These are phyloP conservation scores for Aspergillus fischeri DNA, from an alignment of 2,329 filamentous ascomycete genomes.

Conservation along the genomic window DNA sequence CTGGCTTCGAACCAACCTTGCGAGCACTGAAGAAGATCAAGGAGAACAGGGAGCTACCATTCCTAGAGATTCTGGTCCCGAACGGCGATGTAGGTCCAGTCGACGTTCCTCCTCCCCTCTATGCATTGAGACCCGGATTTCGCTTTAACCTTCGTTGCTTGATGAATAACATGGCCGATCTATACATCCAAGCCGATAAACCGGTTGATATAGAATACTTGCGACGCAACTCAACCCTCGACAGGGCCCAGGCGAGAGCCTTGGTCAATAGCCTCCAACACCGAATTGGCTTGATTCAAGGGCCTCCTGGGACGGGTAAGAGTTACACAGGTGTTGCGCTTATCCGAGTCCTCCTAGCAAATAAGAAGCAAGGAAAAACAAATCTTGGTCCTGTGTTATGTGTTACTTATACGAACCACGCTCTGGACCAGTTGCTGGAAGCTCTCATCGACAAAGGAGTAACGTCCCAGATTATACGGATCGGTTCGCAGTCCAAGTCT, in stretches of 20 bases:
- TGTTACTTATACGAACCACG: conserved; percentile 51
- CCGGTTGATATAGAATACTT: conserved; percentile 9
- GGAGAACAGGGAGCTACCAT: conserved; percentile 42
- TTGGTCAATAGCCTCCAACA: conserved; percentile 11
- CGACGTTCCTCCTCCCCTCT: conserved; percentile 46
- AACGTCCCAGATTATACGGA: conserved; percentile 51
- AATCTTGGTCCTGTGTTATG: conserved; percentile 44
- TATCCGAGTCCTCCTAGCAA: conserved; percentile 25
- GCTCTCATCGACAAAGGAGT: conserved; percentile 44
- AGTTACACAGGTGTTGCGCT: conserved; percentile 20
- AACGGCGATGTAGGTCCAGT: conserved; percentile 6
- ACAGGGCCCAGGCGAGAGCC: conserved; percentile 13
- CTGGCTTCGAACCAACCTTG: conserved; percentile 55
- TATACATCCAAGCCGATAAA: conserved; percentile 8
- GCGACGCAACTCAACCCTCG: conserved; percentile 8
- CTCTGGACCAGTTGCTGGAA: conserved; percentile 56
- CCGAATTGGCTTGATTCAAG: conserved; percentile 19
- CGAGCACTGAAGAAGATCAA: conserved; percentile 53
- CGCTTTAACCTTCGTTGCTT: conserved; percentile 33
- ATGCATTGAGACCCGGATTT: conserved; percentile 48
- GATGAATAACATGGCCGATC: conserved; percentile 11
- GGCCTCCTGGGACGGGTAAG: conserved; percentile 24
- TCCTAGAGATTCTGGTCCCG: conserved; percentile 40
- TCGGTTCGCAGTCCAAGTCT: conserved; percentile 57
- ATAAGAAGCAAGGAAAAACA: conserved; percentile 16